A percentile compares a stretch with the other conserved stretches of the same genome.
Conservation (phyloP, 345 rosid species). For the Gossypium sturtianum region DNA sequence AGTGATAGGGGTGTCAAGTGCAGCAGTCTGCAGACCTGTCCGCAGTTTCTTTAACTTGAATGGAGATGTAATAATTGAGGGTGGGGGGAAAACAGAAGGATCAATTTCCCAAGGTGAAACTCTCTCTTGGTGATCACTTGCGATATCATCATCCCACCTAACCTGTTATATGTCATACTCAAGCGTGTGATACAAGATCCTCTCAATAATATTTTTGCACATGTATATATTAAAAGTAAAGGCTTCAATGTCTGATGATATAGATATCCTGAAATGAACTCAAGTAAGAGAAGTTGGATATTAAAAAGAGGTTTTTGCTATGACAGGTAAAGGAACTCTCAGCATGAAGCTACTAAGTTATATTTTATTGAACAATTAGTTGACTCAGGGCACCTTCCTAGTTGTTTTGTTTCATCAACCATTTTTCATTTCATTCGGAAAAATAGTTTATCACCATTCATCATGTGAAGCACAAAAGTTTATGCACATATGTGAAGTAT, state of each 20-base stretch:
- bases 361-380: too few relatives aligned
- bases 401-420: background rate
- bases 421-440: background rate
- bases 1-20: conserved; percentile 41
- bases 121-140: conserved; percentile 53
- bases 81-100: conserved; percentile 60
- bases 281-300: too few relatives aligned
- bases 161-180: conserved; percentile 36
- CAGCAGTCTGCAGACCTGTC: conserved; percentile 49
- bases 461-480: background rate
- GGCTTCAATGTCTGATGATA: background rate
- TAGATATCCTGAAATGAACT: too few relatives aligned
- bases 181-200: background rate
- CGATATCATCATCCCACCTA: conserved; percentile 67
- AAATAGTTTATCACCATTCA: background rate
- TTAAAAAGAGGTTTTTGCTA: too few relatives aligned
- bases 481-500: background rate
- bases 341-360: too few relatives aligned
- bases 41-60: conserved; percentile 72
- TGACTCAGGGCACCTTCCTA: background rate
- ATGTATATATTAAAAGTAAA: background rate
- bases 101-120: conserved; percentile 95
- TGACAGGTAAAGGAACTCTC: too few relatives aligned
- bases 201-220: background rate
- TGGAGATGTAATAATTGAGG: conserved; percentile 62